These are phyloP conservation scores for Orbilia javanica DNA, from an alignment of 2,329 filamentous ascomycete genomes.

Conservation along the genomic window DNA sequence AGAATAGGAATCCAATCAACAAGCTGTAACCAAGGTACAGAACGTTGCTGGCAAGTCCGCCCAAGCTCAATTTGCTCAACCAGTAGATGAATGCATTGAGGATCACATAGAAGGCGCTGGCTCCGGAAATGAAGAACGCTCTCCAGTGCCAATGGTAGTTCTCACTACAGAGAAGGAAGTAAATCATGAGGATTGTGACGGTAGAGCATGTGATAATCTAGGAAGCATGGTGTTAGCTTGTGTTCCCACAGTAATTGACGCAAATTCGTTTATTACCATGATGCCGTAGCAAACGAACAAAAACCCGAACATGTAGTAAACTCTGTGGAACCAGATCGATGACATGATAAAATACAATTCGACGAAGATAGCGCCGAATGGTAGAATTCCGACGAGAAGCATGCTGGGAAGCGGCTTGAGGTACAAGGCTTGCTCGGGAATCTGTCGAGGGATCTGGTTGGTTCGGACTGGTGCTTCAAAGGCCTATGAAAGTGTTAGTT, in stretches of 20 bases:
- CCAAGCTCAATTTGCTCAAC: constrained; percentile 86
- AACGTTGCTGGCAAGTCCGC: constrained; percentile 85
- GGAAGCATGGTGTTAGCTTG: background rate
- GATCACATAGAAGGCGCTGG: constrained; percentile 92
- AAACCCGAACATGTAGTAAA: constrained; percentile 99
- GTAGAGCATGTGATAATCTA: constrained; percentile 87
- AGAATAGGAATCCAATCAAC: constrained; percentile 89
- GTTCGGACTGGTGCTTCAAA: constrained; percentile 87
- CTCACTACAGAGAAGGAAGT: constrained; percentile 94
- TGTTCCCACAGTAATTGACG: background rate
- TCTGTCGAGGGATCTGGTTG: constrained; percentile 98
- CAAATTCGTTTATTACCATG: constrained; percentile 71
- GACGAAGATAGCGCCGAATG: constrained; percentile 96
- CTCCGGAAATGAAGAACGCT: constrained; percentile 89
- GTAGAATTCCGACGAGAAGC: constrained; percentile 89
- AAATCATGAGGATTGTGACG: constrained; percentile 92
- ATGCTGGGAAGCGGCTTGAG: constrained; percentile 89
- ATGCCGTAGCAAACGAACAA: constrained; percentile 96
- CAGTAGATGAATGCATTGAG: constrained; percentile 91
- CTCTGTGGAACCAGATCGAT: constrained; percentile 97
- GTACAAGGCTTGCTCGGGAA: constrained; percentile 85
- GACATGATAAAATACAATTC: constrained; percentile 99
- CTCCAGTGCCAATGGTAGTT: constrained; percentile 99
- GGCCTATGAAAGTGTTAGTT: constrained; percentile 64
- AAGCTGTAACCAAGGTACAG: constrained; percentile 94